Base-by-base conservation (phyloP, 345 rosid genomes). In the Salix purpurea region DNA sequence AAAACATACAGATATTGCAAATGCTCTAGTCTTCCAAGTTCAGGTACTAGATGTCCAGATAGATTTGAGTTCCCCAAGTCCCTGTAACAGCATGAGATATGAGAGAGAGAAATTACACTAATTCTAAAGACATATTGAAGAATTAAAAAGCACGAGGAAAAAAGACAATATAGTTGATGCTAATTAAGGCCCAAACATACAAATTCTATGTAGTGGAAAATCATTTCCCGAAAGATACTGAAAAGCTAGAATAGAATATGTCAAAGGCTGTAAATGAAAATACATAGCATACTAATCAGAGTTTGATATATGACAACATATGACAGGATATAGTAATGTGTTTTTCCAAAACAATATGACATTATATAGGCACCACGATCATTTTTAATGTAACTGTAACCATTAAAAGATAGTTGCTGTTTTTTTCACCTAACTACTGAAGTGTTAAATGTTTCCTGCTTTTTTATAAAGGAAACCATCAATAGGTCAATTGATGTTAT, bases 11-110 rank as follows among this genome's bases (percentile, higher is more conserved):
- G 84, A 75, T 96, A 96, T 77, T 93, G 97, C 84, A 96, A 78
- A 83, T 90, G 97, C 80, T 96, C 90, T 18, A 96, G 91, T 87
- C 89, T 91, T 61, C 96, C 98, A 30, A 96, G 91, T 68, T 93
- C 97, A 4, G 96, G 84, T 19, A 93, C 96, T 64, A 96, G 88
- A 86, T 86, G 96, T 78, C 99, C 99, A 48, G 92, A 90, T 28
- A 96, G 87, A 78, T 91, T 90, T 48, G 98, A 90, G 66, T 96
- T 96, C 44, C 99, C 99, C 81, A 96, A 84, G 85, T 96, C 99
- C 87, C 99, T 96, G 94, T 69, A 80, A 5, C 48, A 73, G 58
- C 76, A 70, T 8, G 70, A 2, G 24, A 74, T 15, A 26, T 6
- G 0, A n/a, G 14, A 7, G 7, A 44, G 67, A 67, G 5, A 11